Percentiles rank a stretch among this genome's conserved stretches.
These are phyloP conservation scores for Globisporangium okanoganense DNA, from an alignment of 352 stramenopile genomes.

Conservation along the genomic window DNA sequence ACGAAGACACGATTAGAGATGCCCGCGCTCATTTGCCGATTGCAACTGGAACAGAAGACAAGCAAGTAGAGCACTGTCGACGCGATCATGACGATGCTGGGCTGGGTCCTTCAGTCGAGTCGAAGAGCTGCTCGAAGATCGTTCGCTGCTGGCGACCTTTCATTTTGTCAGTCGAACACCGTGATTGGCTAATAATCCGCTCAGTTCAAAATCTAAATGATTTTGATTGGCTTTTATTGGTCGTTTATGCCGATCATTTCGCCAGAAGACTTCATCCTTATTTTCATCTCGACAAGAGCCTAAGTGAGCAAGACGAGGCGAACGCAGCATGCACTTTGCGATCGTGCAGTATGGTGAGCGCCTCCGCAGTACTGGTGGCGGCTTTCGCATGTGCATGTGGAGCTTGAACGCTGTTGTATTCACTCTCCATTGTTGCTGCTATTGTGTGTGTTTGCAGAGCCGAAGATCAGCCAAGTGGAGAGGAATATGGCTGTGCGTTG, in stretches of 20 bases:
- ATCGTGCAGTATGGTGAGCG: slow-evolving; percentile 79
- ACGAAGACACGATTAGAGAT: slow-evolving; percentile 47
- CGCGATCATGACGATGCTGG: not conserved
- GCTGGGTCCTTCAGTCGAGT: not conserved
- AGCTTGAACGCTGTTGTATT: not conserved
- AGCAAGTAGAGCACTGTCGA: not conserved
- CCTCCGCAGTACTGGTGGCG: no score
- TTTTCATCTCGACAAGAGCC: not conserved
- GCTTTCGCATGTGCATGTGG: not conserved
- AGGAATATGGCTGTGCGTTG: slow-evolving; percentile 60
- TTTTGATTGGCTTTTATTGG: not conserved
- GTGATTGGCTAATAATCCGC: slow-evolving; percentile 7
- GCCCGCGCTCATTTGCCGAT: slow-evolving; percentile 30
- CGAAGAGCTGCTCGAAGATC: no score
- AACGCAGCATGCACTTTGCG: slow-evolving; percentile 40
- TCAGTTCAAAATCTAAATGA: not conserved
- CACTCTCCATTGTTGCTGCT: not conserved
- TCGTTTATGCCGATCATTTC: not conserved
- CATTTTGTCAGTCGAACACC: no score
- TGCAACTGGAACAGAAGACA: slow-evolving; percentile 12
- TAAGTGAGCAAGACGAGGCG: not conserved
- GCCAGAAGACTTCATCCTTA: no score
- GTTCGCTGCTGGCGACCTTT: not conserved
- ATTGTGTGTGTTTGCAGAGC: slow-evolving; percentile 29
- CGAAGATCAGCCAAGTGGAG: slow-evolving; percentile 59